Evolutionary conservation across 495 filamentous ascomycete genomes (phyloP).

Genomic region (Apodospora peruviana): DNA sequence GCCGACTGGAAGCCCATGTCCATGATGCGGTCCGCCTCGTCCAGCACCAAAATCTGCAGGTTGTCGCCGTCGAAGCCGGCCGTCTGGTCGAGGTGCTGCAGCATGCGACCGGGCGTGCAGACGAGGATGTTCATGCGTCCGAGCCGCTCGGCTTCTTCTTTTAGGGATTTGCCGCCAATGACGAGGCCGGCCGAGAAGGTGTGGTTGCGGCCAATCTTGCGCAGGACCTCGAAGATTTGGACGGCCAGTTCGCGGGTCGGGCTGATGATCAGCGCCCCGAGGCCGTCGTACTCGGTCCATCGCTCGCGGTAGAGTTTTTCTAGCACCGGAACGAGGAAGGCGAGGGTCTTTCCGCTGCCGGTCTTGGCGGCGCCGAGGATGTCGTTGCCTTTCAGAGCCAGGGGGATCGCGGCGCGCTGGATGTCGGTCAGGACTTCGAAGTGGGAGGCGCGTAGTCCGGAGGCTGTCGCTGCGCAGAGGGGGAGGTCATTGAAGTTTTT

Average conservation of each 20-base stretch:
- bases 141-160: slow-evolving; percentile 81
- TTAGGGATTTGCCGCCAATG: slow-evolving; percentile 88
- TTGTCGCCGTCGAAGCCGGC: slow-evolving; percentile 85
- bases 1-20: slow-evolving; percentile 95
- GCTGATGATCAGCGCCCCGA: slow-evolving; percentile 88
- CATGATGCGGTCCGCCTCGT: slow-evolving; percentile 94
- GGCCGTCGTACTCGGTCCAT: slow-evolving; percentile 87
- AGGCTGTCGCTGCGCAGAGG: slow-evolving; percentile 75
- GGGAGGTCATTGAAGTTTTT: slow-evolving; percentile 75
- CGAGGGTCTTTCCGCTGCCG: slow-evolving; percentile 91
- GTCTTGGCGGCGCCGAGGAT: slow-evolving; percentile 96
- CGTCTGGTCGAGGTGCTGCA: slow-evolving; percentile 95
- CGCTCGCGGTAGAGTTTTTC: slow-evolving; percentile 88
- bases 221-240: slow-evolving; percentile 93
- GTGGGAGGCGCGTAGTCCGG: slow-evolving; percentile 77
- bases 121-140: slow-evolving; percentile 96
- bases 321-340: slow-evolving; percentile 86
- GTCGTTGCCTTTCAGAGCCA: slow-evolving; percentile 80
- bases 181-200: slow-evolving; percentile 88
- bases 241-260: slow-evolving; percentile 93
- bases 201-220: slow-evolving; percentile 85
- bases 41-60: slow-evolving; percentile 86
- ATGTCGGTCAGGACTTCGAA: slow-evolving; percentile 90
- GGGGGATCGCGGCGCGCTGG: slow-evolving; percentile 77
- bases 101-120: slow-evolving; percentile 88